phyloP scores from a whole-genome alignment of 805 yeast species.

The Lipomyces yamadae region DNA sequence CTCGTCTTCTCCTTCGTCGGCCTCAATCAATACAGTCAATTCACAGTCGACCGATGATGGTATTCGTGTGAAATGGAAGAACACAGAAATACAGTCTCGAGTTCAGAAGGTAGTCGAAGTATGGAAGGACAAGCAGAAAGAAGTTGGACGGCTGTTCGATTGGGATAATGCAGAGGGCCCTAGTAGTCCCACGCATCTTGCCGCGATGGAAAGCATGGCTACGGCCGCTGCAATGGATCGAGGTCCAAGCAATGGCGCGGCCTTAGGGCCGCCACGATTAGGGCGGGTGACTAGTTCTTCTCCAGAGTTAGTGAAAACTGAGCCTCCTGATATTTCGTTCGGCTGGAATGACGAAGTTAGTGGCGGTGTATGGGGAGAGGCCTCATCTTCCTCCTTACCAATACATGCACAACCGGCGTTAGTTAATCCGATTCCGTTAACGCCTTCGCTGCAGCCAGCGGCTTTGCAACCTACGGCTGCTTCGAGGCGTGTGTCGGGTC shows the following conservation, averaged over 20 bases:
- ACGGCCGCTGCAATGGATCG: not conserved
- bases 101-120: constrained; percentile 29
- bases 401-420: not conserved
- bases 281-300: not conserved
- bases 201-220: not conserved
- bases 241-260: not conserved
- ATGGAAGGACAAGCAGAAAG: constrained; percentile 18
- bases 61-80: constrained; percentile 24
- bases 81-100: constrained; percentile 26
- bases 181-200: constrained; percentile 2
- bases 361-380: not conserved
- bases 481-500: not conserved
- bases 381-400: not conserved
- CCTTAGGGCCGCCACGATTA: not conserved
- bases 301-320: not conserved
- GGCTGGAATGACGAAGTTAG: constrained; percentile 24
- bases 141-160: constrained; percentile 18
- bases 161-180: constrained; percentile 30
- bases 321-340: constrained; percentile 12
- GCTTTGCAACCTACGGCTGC: not conserved
- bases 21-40: constrained; percentile 7
- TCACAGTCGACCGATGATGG: constrained; percentile 24
- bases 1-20: constrained; percentile 25
- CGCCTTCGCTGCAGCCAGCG: not conserved
- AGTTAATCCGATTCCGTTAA: not conserved